phyloP scores from a whole-genome alignment of 1,284 basidiomycete genomes.

The Cutaneotrichosporon daszewskae region DNA sequence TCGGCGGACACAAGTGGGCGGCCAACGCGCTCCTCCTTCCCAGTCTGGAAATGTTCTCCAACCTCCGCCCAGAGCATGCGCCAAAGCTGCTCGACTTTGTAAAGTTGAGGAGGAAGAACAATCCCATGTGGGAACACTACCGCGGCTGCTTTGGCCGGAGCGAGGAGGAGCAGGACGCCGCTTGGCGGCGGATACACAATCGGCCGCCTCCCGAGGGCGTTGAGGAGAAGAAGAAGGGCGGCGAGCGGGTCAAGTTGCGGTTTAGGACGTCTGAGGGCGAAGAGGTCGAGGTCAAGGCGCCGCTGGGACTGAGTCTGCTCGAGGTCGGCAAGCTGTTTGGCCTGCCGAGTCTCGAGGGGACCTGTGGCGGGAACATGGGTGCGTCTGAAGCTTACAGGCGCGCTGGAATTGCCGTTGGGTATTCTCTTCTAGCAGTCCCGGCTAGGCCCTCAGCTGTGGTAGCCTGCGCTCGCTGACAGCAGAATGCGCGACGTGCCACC shows the following conservation, averaged over 20 bases:
- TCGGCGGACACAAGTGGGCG: slow-evolving; percentile 80
- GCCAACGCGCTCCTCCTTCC: slow-evolving; percentile 72
- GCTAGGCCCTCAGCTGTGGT: not conserved
- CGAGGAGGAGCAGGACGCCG: slow-evolving; percentile 55
- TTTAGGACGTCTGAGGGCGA: slow-evolving; percentile 39
- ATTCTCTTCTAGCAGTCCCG: not conserved
- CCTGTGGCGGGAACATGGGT: slow-evolving; percentile 47
- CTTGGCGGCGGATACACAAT: too few relatives aligned
- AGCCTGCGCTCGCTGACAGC: not conserved
- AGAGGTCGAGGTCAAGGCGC: slow-evolving; percentile 22
- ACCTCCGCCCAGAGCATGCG: slow-evolving; percentile 56
- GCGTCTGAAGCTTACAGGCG: slow-evolving; percentile 6
- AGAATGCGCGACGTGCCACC: slow-evolving; percentile 49
- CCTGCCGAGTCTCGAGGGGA: slow-evolving; percentile 45
- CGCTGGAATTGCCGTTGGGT: not conserved
- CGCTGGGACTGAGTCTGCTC: slow-evolving; percentile 38
- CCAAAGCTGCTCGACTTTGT: slow-evolving; percentile 55
- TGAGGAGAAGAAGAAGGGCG: not conserved
- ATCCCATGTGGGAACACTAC: slow-evolving; percentile 52
- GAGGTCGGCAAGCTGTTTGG: slow-evolving; percentile 37
- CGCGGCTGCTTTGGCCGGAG: slow-evolving; percentile 67
- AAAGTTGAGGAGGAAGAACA: not conserved
- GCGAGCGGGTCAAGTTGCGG: slow-evolving; percentile 17
- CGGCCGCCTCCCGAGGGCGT: too few relatives aligned
- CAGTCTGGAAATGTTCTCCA: slow-evolving; percentile 69